These are phyloP conservation scores for Penicillium dipodomyicola DNA, from an alignment of 495 filamentous ascomycete genomes.

Conservation along the genomic window DNA sequence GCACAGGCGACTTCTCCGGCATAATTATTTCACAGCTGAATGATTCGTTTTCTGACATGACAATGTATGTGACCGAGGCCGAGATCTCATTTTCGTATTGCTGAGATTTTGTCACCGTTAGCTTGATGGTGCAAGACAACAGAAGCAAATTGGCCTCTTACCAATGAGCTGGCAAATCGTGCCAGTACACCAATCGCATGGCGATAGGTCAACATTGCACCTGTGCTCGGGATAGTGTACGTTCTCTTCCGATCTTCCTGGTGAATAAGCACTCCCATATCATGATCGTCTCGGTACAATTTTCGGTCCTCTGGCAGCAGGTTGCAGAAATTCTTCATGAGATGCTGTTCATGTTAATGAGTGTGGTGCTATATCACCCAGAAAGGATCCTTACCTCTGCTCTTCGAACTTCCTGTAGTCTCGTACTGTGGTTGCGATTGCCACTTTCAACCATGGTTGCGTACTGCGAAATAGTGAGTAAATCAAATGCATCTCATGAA, in stretches of 20 bases:
- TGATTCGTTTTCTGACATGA: slow-evolving; percentile 53
- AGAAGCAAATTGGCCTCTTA: slow-evolving; percentile 27
- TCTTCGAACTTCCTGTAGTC: slow-evolving; percentile 55
- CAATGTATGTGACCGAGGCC: slow-evolving; percentile 60
- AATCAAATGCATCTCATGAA: background rate
- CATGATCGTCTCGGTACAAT: slow-evolving; percentile 59
- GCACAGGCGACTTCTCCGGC: slow-evolving; percentile 72
- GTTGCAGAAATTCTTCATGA: slow-evolving; percentile 72
- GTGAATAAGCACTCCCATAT: slow-evolving; percentile 53
- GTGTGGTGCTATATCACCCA: background rate
- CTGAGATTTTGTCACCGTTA: slow-evolving; percentile 25
- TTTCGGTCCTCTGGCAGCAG: slow-evolving; percentile 72
- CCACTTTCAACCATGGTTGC: slow-evolving; percentile 74
- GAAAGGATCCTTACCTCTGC: slow-evolving; percentile 36
- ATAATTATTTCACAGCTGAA: slow-evolving; percentile 81
- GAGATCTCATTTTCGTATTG: slow-evolving; percentile 58
- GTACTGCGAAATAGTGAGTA: slow-evolving; percentile 46
- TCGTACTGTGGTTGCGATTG: slow-evolving; percentile 58
- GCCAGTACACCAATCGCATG: slow-evolving; percentile 65
- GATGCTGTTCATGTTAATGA: slow-evolving; percentile 22
- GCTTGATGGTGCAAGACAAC: background rate
- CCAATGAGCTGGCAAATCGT: slow-evolving; percentile 59
- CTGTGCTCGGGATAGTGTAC: slow-evolving; percentile 64
- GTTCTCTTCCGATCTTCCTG: slow-evolving; percentile 53
- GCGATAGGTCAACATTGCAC: slow-evolving; percentile 77